Evolutionary conservation across 306 rosid species (phyloP), one percentile per base, ranked within the genome.

Genomic region (Trifolium pratense): DNA sequence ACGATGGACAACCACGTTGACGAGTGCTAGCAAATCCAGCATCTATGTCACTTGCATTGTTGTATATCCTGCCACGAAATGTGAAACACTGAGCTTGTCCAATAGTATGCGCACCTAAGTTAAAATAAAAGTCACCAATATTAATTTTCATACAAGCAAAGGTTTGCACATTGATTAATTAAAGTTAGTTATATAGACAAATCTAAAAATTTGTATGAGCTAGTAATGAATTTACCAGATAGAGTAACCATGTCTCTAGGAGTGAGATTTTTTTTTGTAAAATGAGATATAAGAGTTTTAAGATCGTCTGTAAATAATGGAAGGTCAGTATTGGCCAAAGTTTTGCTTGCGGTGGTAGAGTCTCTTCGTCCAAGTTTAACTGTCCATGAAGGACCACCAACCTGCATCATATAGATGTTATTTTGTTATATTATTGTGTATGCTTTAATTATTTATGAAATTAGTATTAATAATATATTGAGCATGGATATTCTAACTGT

Each of bases 41-140:
- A 36, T 87, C 89, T 3, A 87, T 85, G 76, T 73, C 57, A 76
- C 84, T 83, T 3, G 34, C 70, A 3, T 80, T 83, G 74, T 67
- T 79, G 78, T 87, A 87, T 40, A 87, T 81, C 43, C 92, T 81
- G 0, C 16, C 77, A 8, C 92, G 86, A 15, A 85, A 88, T 34
- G 87, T 79, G 11, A 62, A 26, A 21, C 89, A 87, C 7, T 49
- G 56, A 14, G 43, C 43, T 46, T 85, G 87, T 23, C 89, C 91
- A 3, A 87, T 61, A 18, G 91, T 83, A 40, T 85, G 89, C 0
- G 89, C 72, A 48, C 92, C 88, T 53, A 18, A 18, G 29, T 20
- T 53, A 10, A 56, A 56, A 11, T 21, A 2, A 21, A 21, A 55
- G 12, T 4, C 3, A 21, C 21, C 13, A 21, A 21, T 55, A 51